Evolutionary conservation across 2,329 filamentous ascomycete species (phyloP), one percentile per base, ranked within the genome.

Genomic region (Xylaria sp.): DNA sequence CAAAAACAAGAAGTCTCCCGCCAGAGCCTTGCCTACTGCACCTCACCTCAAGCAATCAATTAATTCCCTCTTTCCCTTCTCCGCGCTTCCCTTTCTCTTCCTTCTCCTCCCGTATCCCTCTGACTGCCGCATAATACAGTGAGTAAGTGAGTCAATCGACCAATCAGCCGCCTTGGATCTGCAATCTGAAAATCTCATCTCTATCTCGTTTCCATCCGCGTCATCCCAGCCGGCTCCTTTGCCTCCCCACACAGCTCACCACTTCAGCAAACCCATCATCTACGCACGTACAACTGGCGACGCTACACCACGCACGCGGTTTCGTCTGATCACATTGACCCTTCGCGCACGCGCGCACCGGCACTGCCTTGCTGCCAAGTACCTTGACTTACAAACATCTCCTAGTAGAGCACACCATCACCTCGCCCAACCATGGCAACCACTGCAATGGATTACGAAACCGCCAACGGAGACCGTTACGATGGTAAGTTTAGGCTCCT

Each of bases 391-490:
- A 74, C 69, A 60, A 8, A 54, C 21, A 70, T 70, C 65, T 35
- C 40, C 48, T 27, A 18, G 40, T 18, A 65, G 59, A 61, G 42
- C 42, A 67, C 60, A 53, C 42, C 44, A 48, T 25, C 27, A 18
- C 27, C 60, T 63, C 60, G 60, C 44, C 66, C 16, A 74, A 79
- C 72, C 73, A 90, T 90, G 87, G 87, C 87, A 65, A 89, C 88
- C 72, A 88, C 87, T 50, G 86, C 88, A 73, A 91, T 91, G 89
- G 89, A 91, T 78, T 91, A 91, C 80, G 89, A 91, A 80, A 87
- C 87, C 78, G 87, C 88, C 72, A 90, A 89, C 76, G 88, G 88
- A 77, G 87, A 90, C 80, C 88, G 87, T 71, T 91, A 90, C 73
- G 89, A 91, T 77, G 89, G 89, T 91, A 82, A 75, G 84, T 76